Conservation (phyloP, 164 flowering plant species). For the Houttuynia cordata region DNA sequence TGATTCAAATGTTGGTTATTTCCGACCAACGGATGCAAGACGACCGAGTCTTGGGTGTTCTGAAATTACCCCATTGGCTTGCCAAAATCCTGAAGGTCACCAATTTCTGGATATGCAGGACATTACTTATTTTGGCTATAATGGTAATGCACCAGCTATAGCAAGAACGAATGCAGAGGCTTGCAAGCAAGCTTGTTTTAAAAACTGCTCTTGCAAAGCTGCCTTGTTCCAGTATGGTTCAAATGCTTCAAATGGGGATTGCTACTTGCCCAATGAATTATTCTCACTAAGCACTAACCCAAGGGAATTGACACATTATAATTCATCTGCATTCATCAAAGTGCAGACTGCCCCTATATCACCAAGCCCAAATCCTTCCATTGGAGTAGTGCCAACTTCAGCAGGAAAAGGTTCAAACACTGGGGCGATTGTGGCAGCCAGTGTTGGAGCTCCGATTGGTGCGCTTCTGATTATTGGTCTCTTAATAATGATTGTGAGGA, state of each 20-base stretch:
- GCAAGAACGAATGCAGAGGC: not conserved
- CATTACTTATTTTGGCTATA: not conserved
- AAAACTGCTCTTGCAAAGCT: constrained; percentile 1
- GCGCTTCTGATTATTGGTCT: not conserved
- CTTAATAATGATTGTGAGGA: not conserved
- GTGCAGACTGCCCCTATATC: not conserved
- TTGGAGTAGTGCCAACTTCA: not conserved
- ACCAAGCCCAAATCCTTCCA: not conserved
- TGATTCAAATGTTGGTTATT: constrained; percentile 1
- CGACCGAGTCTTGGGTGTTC: constrained; percentile 13
- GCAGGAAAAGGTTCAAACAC: not conserved
- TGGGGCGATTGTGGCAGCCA: not conserved
- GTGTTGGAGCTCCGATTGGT: not conserved
- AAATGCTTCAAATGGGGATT: not conserved
- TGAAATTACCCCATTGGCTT: constrained; percentile 6
- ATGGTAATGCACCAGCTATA: not conserved
- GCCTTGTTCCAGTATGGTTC: not conserved
- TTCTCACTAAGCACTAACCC: constrained; percentile 2
- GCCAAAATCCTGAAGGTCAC: not conserved
- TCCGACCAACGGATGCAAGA: constrained; percentile 7
- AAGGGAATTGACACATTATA: not conserved
- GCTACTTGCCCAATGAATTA: constrained; percentile 2
- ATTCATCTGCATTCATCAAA: not conserved
- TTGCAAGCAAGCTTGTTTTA: constrained; percentile 4
- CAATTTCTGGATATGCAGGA: not conserved